Evolutionary conservation across 2,329 filamentous ascomycete species (phyloP), one percentile per base, ranked within the genome.

Genomic region (Microdochium bolleyi): DNA sequence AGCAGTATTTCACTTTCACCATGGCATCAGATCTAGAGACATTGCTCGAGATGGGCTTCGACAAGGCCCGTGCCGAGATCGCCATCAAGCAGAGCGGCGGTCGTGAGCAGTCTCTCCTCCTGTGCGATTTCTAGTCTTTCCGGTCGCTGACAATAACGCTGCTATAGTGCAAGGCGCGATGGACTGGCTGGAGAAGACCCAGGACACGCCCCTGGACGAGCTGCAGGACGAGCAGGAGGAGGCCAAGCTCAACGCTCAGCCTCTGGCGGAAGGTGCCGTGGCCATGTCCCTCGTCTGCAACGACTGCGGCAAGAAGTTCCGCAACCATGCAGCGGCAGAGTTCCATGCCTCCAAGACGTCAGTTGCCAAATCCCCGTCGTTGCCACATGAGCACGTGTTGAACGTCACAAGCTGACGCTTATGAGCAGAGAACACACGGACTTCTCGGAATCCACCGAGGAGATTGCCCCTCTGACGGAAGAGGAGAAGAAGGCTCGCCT

Each of bases 161-260:
- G 19, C 27, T 53, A 52, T 57, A 92, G 89, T 96, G 49, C 87
- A 94, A 67, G 87, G 85, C 60, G 94, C 94, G 51, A 80, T 99
- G 54, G 89, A 96, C 73, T 99, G 94, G 94, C 81, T 99, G 1
- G 92, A 95, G 67, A 82, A 88, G 61, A 95, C 95, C 66, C 85
- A 95, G 67, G 90, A 96, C 68, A 95, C 88, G 61, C 78, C 88
- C 1, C 67, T 96, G 44, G 91, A 96, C 37, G 86, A 95, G 54
- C 85, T 97, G 56, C 80, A 88, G 57, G 77, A 76, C 25, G 71
- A 78, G 3, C 71, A 74, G 2, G 76, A 81, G 9, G 77, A 76
- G 2, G 76, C 74, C 57, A 74, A 76, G 21, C 71, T 74, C 25
- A 72, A 71, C 21, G 72, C 78, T 11, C 79, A 84, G 4, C 79